Evolutionary conservation across 2,329 filamentous ascomycete genomes (phyloP).

Genomic region (Ambrosiella beaveri): DNA sequence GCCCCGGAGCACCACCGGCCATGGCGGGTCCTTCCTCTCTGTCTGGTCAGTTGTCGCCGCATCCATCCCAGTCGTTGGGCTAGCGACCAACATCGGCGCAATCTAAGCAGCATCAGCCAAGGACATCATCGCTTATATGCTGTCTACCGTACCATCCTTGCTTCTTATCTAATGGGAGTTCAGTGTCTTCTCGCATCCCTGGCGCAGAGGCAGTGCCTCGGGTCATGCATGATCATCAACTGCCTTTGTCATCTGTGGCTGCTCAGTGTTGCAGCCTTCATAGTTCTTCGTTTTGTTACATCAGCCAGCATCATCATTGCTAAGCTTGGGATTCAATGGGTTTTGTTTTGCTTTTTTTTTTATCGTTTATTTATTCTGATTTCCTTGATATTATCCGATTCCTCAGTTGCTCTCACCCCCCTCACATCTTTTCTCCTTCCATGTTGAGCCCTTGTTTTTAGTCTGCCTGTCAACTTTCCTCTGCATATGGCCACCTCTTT

Average conservation of each 20-base stretch:
- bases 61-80: not conserved
- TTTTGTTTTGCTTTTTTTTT: slow-evolving; percentile 4
- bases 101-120: not conserved
- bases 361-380: not conserved
- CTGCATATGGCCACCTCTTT: not conserved
- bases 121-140: slow-evolving; percentile 5
- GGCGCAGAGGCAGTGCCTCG: not conserved
- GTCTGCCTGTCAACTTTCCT: not conserved
- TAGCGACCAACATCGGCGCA: not conserved
- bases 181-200: not conserved
- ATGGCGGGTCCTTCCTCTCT: not conserved
- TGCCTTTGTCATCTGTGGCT: not conserved
- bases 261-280: slow-evolving; percentile 4
- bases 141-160: slow-evolving; percentile 1
- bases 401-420: not conserved
- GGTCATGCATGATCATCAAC: not conserved
- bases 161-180: not conserved
- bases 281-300: slow-evolving; percentile 7
- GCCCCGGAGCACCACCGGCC: not conserved
- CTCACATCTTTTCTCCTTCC: slow-evolving; percentile 2
- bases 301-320: slow-evolving; percentile 3
- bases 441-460: slow-evolving; percentile 3
- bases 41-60: not conserved
- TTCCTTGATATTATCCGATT: slow-evolving; percentile 1
- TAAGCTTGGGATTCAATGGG: slow-evolving; percentile 5